Evolutionary conservation across 805 yeast genomes (phyloP).

Genomic region (Wilhelminamyces savonicus): DNA sequence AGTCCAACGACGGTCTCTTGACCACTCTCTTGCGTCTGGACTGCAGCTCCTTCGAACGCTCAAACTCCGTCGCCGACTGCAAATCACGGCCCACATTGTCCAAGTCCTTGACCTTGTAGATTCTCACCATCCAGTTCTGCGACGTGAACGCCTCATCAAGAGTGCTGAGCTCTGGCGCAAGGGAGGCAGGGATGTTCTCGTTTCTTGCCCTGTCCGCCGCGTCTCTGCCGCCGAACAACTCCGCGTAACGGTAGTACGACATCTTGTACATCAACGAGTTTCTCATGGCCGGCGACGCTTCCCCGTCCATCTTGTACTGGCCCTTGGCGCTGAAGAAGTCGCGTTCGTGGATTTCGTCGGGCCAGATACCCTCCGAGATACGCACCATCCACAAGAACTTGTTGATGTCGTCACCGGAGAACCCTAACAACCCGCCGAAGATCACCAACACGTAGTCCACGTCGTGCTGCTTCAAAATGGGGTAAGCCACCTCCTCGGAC

Average conservation of each 20-base stretch:
- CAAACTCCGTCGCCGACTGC: conserved; percentile 49
- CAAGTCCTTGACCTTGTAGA: conserved; percentile 83
- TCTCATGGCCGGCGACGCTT: conserved; percentile 80
- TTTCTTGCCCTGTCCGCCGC: conserved; percentile 84
- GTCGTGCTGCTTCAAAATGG: conserved; percentile 82
- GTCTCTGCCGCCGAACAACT: conserved; percentile 53
- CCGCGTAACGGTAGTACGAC: conserved; percentile 83
- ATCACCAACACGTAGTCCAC: conserved; percentile 91
- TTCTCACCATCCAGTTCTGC: conserved; percentile 94
- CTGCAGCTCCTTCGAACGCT: conserved; percentile 26
- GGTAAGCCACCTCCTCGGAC: conserved; percentile 79
- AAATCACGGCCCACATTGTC: conserved; percentile 84
- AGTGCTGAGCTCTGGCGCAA: conserved; percentile 53
- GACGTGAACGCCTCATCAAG: conserved; percentile 93
- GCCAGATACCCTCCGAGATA: conserved; percentile 99
- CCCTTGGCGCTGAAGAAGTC: conserved; percentile 79
- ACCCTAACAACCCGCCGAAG: conserved; percentile 92
- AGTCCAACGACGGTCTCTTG: conserved; percentile 50
- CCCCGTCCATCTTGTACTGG: conserved; percentile 79
- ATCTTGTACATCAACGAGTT: conserved; percentile 91
- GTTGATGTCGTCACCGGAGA: conserved; percentile 93
- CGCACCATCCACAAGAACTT: conserved; percentile 98
- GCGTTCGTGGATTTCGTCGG: conserved; percentile 90
- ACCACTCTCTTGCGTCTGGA: conserved; percentile 36
- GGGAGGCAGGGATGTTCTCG: conserved; percentile 56